Base-by-base conservation (phyloP, 1,284 basidiomycete species). In the Thecaphora frezii region DNA sequence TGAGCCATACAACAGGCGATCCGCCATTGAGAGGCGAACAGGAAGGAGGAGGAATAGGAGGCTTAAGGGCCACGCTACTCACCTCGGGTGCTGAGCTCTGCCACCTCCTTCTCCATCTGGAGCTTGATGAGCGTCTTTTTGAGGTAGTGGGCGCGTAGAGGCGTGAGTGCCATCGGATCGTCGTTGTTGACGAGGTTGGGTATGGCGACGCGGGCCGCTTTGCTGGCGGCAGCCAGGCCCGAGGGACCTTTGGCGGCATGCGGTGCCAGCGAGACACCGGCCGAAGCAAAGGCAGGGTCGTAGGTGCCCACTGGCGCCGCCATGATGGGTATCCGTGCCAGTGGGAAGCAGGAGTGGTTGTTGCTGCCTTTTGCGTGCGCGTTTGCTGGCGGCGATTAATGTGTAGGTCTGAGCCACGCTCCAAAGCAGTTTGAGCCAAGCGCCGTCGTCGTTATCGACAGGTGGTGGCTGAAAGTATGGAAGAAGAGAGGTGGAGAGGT, bases 61-160 rank as follows among this genome's bases (percentile, higher is more conserved):
- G 28, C 28, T 5, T 13, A 28, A 13, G 28, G 28, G 28, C 28
- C 28, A 28, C n/a, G n/a, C n/a, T n/a, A 28, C 56, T 37, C 30
- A 64, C 61, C 61, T 33, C 59, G 64, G 38, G 64, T 63, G 45
- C 46, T 67, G 44, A 76, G 63, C 44, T 60, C 45, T 19, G 51
- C 42, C 9, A 77, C 55, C 44, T 78, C 76, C 10, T 40, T 48
- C 30, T 97, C 93, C 36, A 83, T 82, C 79, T 97, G 88, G 41
- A 96, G 86, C 66, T 89, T 86, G 43, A 97, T 85, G 50, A 97
- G 86, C n/a, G 89, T 85, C 80, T 94, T 93, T 82, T 96, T 97
- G 77, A 97, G 88, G 80, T 97, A 97, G 77, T 97, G 93, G 1
- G 91, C 91, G 38, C 91, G 87, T 26, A 93, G 81, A 5, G 93